Percentiles rank a stretch among this genome's conserved stretches.
These are phyloP conservation scores for Termitomyces sp. DNA, from an alignment of 768 basidiomycete species.

Conservation along the genomic window DNA sequence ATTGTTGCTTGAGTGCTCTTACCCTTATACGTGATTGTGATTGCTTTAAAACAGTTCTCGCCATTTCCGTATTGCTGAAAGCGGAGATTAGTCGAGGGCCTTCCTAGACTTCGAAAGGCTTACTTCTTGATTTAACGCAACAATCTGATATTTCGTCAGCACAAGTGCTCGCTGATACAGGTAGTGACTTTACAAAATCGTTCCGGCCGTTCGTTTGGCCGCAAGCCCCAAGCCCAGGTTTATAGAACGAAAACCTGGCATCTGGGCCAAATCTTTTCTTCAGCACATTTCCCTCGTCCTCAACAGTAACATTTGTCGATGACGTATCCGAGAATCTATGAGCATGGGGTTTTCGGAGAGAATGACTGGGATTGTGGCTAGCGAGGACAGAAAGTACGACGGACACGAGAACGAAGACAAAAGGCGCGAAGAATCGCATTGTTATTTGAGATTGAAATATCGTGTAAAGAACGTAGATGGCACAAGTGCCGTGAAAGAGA, in stretches of 20 bases:
- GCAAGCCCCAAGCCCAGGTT: slow-evolving; percentile 41
- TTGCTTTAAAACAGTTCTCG: slow-evolving; percentile 42
- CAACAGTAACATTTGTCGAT: slow-evolving; percentile 1
- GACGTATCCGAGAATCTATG: background rate
- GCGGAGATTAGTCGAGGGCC: background rate
- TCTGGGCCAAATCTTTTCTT: slow-evolving; percentile 22
- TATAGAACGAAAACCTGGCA: slow-evolving; percentile 26
- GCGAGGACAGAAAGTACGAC: slow-evolving; percentile 11
- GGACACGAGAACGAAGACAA: slow-evolving; percentile 11
- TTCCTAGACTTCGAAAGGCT: background rate
- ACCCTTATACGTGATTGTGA: slow-evolving; percentile 50
- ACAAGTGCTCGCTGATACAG: background rate
- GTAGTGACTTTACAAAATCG: slow-evolving; percentile 35
- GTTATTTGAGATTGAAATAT: slow-evolving; percentile 3
- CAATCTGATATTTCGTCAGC: slow-evolving; percentile 34
- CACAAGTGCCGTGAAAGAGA: slow-evolving; percentile 8
- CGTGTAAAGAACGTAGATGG: slow-evolving; percentile 13
- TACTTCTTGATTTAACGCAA: slow-evolving; percentile 23
- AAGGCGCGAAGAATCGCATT: slow-evolving; percentile 14
- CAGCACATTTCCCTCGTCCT: slow-evolving; percentile 10
- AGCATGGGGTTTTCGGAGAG: slow-evolving; percentile 9
- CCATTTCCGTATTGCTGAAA: slow-evolving; percentile 18
- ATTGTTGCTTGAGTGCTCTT: slow-evolving; percentile 37
- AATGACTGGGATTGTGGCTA: slow-evolving; percentile 7
- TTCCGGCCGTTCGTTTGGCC: slow-evolving; percentile 29